Evolutionary conservation across 306 rosid genomes (phyloP), one percentile per base, ranked within the genome.

Genomic region (Lathyrus sativus): DNA sequence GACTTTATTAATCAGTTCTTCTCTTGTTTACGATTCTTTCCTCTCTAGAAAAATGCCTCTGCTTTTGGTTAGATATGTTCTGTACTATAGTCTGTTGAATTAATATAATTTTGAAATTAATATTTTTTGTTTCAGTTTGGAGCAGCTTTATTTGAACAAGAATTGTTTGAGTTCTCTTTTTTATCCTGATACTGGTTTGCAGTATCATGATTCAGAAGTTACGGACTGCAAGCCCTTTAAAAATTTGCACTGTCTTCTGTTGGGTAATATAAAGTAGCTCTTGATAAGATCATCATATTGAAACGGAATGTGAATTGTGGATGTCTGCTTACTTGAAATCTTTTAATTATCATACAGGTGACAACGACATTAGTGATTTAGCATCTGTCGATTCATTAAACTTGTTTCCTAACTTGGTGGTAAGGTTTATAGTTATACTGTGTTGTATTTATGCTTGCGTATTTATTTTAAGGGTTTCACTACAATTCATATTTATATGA

Each of bases 71-170:
- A 49, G 54, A 29, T 63, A 45, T 72, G 42, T 50, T 68, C 33
- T 28, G 22, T 19, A 0, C 22, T 19, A 24, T 54, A 58, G 49
- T 70, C 44, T 73, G 18, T 76, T 66, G 18, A 41, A 70, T 66
- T 74, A 65, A 79, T 65, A 58, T 68, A 55, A 75, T 80, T 71
- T 35, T 11, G n/a, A 17, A 58, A 64, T 81, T 72, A 66, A 48
- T 72, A 51, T 56, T 49, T 65, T 53, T 75, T 80, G 60, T 75
- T 84, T 75, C 85, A 93, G 99, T 87, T 93, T 90, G 91, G 92
- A 88, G 95, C 90, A 93, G 90, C 91, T 93, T 68, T 83, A 90
- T 77, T 76, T 93, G 83, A 88, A 84, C 85, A 86, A 84, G 87
- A 93, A 93, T 86, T 84, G 75, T 37, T 84, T 93, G 89, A 81